These are phyloP conservation scores for Parastagonospora nodorum DNA, from an alignment of 2,329 filamentous ascomycete species.

Conservation along the genomic window DNA sequence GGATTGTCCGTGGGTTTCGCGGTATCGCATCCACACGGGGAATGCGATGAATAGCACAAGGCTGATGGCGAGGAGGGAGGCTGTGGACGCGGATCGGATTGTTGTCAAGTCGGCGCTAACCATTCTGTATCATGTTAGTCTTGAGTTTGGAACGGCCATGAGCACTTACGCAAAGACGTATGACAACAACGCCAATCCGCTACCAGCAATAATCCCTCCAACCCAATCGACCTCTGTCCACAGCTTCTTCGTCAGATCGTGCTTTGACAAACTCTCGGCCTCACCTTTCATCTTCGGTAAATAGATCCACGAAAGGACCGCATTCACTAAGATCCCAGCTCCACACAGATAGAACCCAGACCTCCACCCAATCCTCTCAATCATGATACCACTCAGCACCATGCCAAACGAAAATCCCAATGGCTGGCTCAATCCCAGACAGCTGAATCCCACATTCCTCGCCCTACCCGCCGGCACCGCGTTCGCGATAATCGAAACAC, in stretches of 20 bases:
- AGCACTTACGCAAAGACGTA: slow-evolving; percentile 25
- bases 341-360: slow-evolving; percentile 52
- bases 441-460: slow-evolving; percentile 43
- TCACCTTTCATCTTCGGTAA: slow-evolving; percentile 22
- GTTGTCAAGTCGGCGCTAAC: slow-evolving; percentile 28
- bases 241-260: slow-evolving; percentile 12
- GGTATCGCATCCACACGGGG: slow-evolving; percentile 39
- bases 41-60: slow-evolving; percentile 33
- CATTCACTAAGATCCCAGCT: slow-evolving; percentile 1
- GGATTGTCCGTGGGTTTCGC: slow-evolving; percentile 16
- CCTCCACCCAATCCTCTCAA: slow-evolving; percentile 56
- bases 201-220: slow-evolving; percentile 30
- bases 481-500: slow-evolving; percentile 51
- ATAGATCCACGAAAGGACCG: neutral
- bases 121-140: slow-evolving; percentile 4
- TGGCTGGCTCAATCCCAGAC: slow-evolving; percentile 53
- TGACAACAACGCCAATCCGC: slow-evolving; percentile 25
- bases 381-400: slow-evolving; percentile 56
- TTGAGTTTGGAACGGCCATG: neutral
- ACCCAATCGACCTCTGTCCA: slow-evolving; percentile 35
- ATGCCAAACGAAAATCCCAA: slow-evolving; percentile 59
- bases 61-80: slow-evolving; percentile 28
- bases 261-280: neutral
- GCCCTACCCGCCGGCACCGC: slow-evolving; percentile 29
- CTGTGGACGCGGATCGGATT: slow-evolving; percentile 27